These are phyloP conservation scores for Tuber calosporum DNA, from an alignment of 495 filamentous ascomycete species.

Conservation along the genomic window DNA sequence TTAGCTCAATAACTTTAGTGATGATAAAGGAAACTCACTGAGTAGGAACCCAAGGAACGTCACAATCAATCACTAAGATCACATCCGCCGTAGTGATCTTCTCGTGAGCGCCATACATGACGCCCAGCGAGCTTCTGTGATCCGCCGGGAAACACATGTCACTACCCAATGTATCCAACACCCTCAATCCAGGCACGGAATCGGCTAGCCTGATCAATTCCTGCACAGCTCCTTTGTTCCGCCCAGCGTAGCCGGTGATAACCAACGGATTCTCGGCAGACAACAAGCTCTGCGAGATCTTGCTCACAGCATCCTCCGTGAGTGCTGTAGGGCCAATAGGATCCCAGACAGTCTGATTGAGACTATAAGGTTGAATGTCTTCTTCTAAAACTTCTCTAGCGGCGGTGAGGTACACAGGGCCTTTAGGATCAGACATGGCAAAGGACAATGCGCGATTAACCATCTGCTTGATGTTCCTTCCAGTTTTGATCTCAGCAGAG, in stretches of 20 bases:
- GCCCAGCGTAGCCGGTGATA: slow-evolving; percentile 75
- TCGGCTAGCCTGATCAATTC: slow-evolving; percentile 73
- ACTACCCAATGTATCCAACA: slow-evolving; percentile 81
- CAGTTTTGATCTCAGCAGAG: slow-evolving; percentile 78
- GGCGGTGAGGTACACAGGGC: slow-evolving; percentile 78
- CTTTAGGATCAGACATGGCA: slow-evolving; percentile 69
- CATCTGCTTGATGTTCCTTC: slow-evolving; percentile 92
- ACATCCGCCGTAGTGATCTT: slow-evolving; percentile 68
- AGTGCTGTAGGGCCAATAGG: slow-evolving; percentile 70
- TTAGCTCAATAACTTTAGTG: slow-evolving; percentile 14
- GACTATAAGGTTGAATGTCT: slow-evolving; percentile 71
- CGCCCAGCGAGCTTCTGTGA: slow-evolving; percentile 58
- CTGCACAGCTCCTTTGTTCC: slow-evolving; percentile 60
- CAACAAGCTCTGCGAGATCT: slow-evolving; percentile 63
- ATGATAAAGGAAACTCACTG: slow-evolving; percentile 37
- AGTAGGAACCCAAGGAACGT: slow-evolving; percentile 67
- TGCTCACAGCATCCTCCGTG: slow-evolving; percentile 55
- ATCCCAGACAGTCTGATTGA: slow-evolving; percentile 69
- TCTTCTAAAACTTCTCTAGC: slow-evolving; percentile 89
- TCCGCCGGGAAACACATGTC: slow-evolving; percentile 94
- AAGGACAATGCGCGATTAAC: slow-evolving; percentile 86
- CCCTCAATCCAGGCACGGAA: slow-evolving; percentile 67
- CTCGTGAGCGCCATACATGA: slow-evolving; percentile 70
- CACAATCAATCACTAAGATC: slow-evolving; percentile 81
- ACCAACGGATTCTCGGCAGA: slow-evolving; percentile 68